Conservation (phyloP, 148 eudicot genomes). For the Nepenthes gracilis region DNA sequence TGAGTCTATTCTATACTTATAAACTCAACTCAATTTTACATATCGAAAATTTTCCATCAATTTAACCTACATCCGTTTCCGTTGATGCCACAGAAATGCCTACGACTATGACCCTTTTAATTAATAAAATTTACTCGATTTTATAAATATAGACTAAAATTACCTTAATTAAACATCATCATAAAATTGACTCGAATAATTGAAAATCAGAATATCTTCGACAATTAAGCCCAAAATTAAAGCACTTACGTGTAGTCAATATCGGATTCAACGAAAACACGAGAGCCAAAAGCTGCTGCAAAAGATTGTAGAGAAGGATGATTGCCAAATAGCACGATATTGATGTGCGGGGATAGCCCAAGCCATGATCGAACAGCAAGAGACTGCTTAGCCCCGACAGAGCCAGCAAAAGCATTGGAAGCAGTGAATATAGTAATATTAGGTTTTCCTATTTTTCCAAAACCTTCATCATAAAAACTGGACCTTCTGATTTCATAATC, state of each 20-base stretch:
- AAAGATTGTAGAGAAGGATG: conserved; percentile 47
- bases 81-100: too few relatives aligned
- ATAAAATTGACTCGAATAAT: too few relatives aligned
- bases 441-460: conserved; percentile 18
- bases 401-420: conserved; percentile 39
- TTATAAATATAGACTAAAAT: too few relatives aligned
- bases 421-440: conserved; percentile 55
- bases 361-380: conserved; percentile 91
- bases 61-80: too few relatives aligned
- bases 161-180: too few relatives aligned
- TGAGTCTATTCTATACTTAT: too few relatives aligned
- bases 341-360: conserved; percentile 47
- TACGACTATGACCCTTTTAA: too few relatives aligned
- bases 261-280: conserved; percentile 58
- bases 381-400: conserved; percentile 39
- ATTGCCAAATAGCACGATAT: conserved; percentile 69
- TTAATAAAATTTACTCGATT: too few relatives aligned
- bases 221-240: not conserved
- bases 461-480: conserved; percentile 7
- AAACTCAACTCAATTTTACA: too few relatives aligned
- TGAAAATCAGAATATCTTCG: too few relatives aligned
- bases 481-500: conserved; percentile 30
- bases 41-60: too few relatives aligned
- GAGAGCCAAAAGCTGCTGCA: conserved; percentile 49
- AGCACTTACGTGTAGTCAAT: conserved; percentile 76